A percentile compares a stretch with the other conserved stretches of the same genome.
These are phyloP conservation scores for Lagerstroemia speciosa DNA, from an alignment of 345 rosid species.

Conservation along the genomic window DNA sequence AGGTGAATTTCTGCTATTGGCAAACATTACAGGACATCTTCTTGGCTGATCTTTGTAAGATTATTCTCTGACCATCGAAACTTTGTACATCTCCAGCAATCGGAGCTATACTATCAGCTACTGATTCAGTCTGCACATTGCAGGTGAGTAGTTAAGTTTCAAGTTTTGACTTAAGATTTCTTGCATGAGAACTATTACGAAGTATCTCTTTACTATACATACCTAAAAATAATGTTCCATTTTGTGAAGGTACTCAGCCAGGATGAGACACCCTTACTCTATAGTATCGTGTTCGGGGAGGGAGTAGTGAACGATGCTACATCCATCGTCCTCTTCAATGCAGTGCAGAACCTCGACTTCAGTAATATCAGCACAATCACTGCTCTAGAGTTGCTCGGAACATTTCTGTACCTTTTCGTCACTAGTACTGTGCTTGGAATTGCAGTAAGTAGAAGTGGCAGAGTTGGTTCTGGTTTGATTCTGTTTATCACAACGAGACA, in stretches of 20 bases:
- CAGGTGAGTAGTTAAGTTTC: conserved; percentile 24
- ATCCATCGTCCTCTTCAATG: conserved; percentile 58
- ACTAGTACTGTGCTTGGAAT: conserved; percentile 34
- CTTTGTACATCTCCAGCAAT: conserved; percentile 26
- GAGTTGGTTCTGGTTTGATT: neutral
- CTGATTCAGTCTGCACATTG: conserved; percentile 64
- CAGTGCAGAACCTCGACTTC: conserved; percentile 30
- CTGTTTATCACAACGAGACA: neutral
- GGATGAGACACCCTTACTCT: conserved; percentile 72
- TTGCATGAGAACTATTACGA: neutral
- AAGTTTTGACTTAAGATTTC: neutral
- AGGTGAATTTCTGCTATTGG: conserved; percentile 18
- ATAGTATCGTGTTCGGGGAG: conserved; percentile 64
- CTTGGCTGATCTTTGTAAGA: neutral
- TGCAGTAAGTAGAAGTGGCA: conserved; percentile 9
- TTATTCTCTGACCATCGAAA: neutral
- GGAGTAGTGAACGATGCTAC: conserved; percentile 82
- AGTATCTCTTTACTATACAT: neutral
- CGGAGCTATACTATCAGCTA: conserved; percentile 59
- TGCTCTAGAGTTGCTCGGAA: conserved; percentile 25
- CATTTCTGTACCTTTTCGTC: conserved; percentile 31
- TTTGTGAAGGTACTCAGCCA: conserved; percentile 33
- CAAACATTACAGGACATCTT: neutral
- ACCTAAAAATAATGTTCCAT: neutral
- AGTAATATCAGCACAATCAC: conserved; percentile 21